Percentiles rank a stretch among this genome's conserved stretches.
phyloP scores from a whole-genome alignment of 1,139 yeast species.

The Saccharomycopsis hybrid region DNA sequence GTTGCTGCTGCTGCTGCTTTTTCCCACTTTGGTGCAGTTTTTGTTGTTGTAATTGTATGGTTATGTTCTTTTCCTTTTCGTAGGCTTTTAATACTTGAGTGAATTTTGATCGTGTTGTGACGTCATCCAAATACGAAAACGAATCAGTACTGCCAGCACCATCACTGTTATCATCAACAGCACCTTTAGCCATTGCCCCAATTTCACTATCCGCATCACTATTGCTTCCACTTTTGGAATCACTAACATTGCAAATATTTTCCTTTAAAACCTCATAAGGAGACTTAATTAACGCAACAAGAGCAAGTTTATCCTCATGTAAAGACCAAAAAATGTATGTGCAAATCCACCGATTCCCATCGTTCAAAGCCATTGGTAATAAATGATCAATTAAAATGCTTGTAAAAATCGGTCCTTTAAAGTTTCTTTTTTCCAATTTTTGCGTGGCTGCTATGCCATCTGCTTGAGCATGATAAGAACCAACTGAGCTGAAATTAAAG shows the following conservation, averaged over 20 bases:
- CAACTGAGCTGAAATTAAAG: background rate
- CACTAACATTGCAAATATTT: slow-evolving; percentile 17
- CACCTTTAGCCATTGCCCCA: background rate
- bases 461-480: background rate
- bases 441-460: background rate
- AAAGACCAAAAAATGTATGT: slow-evolving; percentile 80
- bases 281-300: slow-evolving; percentile 58
- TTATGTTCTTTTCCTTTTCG: slow-evolving; percentile 25
- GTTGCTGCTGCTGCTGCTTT: slow-evolving; percentile 4
- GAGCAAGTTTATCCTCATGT: slow-evolving; percentile 43
- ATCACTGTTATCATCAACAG: background rate
- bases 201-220: background rate
- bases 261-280: slow-evolving; percentile 36
- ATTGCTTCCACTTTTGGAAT: background rate
- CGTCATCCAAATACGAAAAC: background rate
- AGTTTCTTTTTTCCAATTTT: slow-evolving; percentile 33
- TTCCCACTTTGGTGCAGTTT: too few relatives aligned
- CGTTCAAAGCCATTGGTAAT: slow-evolving; percentile 49
- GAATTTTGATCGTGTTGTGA: background rate
- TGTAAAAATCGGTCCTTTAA: slow-evolving; percentile 40
- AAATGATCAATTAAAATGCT: slow-evolving; percentile 46
- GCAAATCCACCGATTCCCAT: slow-evolving; percentile 76
- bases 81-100: background rate
- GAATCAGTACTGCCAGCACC: background rate
- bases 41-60: background rate